Percentiles rank a stretch among this genome's conserved stretches.
Evolutionary conservation across 139 green algal species (phyloP).

Genomic region (Pedinophyceae sp.): DNA sequence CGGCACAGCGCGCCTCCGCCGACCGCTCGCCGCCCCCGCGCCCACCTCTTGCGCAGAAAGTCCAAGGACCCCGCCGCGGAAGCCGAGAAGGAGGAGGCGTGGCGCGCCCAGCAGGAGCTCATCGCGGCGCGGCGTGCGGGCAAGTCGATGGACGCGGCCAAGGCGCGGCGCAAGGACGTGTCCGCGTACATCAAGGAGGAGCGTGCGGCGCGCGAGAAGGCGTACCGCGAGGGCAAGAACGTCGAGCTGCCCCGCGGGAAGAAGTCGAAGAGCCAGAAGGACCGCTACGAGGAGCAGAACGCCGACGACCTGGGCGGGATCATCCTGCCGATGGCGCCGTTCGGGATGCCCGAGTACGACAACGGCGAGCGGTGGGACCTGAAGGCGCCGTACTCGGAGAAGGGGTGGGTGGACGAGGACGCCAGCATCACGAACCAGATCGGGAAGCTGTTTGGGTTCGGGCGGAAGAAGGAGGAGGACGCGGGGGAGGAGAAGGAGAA

Average conservation of each 20-base stretch:
- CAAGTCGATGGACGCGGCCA: neutral
- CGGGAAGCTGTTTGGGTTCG: neutral
- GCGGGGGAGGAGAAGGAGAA: neutral
- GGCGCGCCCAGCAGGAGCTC: slow-evolving; percentile 8
- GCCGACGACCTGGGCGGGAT: slow-evolving; percentile 7
- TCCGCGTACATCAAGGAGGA: slow-evolving; percentile 7
- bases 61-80: neutral
- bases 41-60: slow-evolving; percentile 9
- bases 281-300: slow-evolving; percentile 5
- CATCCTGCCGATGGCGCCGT: slow-evolving; percentile 10
- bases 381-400: slow-evolving; percentile 9
- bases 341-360: slow-evolving; percentile 21
- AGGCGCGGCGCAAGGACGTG: slow-evolving; percentile 6
- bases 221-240: slow-evolving; percentile 7
- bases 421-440: neutral
- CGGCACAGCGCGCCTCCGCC: too few relatives aligned
- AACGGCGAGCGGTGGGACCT: slow-evolving; percentile 22
- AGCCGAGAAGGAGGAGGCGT: slow-evolving; percentile 1
- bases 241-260: slow-evolving; percentile 4
- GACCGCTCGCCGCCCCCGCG: too few relatives aligned
- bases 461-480: neutral
- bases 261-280: slow-evolving; percentile 6
- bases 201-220: slow-evolving; percentile 6
- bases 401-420: slow-evolving; percentile 16
- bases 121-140: slow-evolving; percentile 2